phyloP scores from a whole-genome alignment of 2,329 filamentous ascomycete genomes.

The Aureobasidium sp. region DNA sequence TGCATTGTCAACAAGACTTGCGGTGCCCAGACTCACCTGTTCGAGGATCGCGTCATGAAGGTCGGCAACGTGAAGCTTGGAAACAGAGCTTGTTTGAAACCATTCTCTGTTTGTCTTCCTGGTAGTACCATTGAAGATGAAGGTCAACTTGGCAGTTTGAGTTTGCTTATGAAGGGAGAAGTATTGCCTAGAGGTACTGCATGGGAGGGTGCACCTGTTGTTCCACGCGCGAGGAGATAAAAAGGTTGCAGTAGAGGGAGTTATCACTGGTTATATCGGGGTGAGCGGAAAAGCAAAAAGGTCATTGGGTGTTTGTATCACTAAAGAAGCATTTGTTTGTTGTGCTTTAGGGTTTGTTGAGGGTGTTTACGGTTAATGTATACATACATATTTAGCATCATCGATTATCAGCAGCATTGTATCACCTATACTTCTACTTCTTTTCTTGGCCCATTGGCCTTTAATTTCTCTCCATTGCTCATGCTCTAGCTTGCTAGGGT shows the following conservation, averaged over 20 bases:
- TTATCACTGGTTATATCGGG: too few relatives aligned
- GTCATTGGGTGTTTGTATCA: neutral
- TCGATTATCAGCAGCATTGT: neutral
- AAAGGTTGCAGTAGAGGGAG: neutral
- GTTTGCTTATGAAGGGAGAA: neutral
- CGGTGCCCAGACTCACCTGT: neutral
- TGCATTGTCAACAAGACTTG: neutral
- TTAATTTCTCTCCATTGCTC: too few relatives aligned
- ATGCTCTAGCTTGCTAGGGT: too few relatives aligned
- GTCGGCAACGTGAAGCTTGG: neutral
- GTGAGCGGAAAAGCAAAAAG: too few relatives aligned
- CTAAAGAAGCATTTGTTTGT: neutral
- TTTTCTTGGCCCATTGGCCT: too few relatives aligned
- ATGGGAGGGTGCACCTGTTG: constrained; percentile 1
- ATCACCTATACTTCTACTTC: neutral
- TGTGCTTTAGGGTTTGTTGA: neutral
- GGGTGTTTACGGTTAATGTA: neutral
- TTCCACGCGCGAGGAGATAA: neutral
- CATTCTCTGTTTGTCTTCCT: neutral
- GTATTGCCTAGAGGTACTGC: neutral
- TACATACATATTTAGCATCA: neutral
- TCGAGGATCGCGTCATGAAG: neutral
- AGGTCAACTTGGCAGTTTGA: neutral
- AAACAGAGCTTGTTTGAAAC: neutral
- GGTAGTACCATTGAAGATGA: neutral